These are phyloP conservation scores for Diaporthe australafricana DNA, from an alignment of 2,329 filamentous ascomycete species.

Conservation along the genomic window DNA sequence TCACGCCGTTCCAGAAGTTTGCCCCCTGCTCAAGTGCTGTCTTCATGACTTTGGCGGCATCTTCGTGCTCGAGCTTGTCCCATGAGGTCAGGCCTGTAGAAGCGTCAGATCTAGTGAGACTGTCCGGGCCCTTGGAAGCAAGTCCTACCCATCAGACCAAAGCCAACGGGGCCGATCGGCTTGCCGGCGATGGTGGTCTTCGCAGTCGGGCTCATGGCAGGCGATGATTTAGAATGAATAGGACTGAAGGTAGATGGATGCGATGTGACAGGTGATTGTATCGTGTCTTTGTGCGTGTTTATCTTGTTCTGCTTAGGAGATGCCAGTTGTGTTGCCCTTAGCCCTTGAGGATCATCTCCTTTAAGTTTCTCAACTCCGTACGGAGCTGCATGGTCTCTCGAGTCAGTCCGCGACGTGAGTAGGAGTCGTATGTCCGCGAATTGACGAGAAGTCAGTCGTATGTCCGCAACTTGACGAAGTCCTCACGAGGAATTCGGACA, in stretches of 20 bases:
- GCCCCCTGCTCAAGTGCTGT: constrained; percentile 55
- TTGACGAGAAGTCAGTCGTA: not conserved
- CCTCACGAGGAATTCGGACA: no score
- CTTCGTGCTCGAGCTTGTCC: constrained; percentile 9
- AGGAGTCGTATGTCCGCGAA: not conserved
- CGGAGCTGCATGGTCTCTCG: not conserved
- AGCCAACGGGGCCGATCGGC: constrained; percentile 34
- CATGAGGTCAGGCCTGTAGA: constrained; percentile 21
- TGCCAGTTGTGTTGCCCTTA: not conserved
- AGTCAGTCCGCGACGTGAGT: not conserved
- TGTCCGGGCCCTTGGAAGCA: not conserved
- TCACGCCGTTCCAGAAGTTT: constrained; percentile 69
- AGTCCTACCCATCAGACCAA: constrained; percentile 52
- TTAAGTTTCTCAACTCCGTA: not conserved
- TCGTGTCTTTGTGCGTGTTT: not conserved
- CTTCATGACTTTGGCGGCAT: constrained; percentile 31
- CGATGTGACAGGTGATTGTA: not conserved
- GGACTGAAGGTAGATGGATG: not conserved
- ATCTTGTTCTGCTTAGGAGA: not conserved
- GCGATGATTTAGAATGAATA: no score
- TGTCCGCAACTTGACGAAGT: no score
- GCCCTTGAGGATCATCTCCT: not conserved
- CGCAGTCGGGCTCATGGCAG: not conserved
- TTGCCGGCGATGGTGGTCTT: constrained; percentile 28
- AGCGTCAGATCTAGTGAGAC: not conserved